Conservation (phyloP, 805 yeast genomes). For the Candida insectalens region DNA sequence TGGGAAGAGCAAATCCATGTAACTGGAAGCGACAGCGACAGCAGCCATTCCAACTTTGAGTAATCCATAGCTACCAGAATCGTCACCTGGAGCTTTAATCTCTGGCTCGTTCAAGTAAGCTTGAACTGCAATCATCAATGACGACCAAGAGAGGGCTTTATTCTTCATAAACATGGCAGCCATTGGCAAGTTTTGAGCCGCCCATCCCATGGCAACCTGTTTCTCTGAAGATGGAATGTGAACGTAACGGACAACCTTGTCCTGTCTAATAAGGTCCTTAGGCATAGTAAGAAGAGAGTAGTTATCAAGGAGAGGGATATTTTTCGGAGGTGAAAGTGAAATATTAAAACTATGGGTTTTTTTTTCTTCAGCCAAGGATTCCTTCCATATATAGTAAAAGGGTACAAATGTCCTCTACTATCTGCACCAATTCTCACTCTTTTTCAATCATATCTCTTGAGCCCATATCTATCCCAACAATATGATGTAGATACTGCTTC, state of each 20-base stretch:
- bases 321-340: neutral
- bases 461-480: too few species aligned
- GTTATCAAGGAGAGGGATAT: neutral
- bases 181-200: conserved; percentile 48
- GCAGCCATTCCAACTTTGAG: conserved; percentile 37
- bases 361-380: too few species aligned
- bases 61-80: conserved; percentile 28
- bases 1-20: conserved; percentile 44
- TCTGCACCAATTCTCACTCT: too few species aligned
- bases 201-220: conserved; percentile 33
- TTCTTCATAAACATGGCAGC: conserved; percentile 55
- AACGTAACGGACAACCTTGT: conserved; percentile 23
- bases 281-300: conserved; percentile 8
- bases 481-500: too few species aligned
- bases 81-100: conserved; percentile 18
- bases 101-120: conserved; percentile 31
- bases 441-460: too few species aligned
- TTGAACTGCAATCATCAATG: conserved; percentile 43
- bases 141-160: conserved; percentile 46
- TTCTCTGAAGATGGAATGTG: conserved; percentile 40
- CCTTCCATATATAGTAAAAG: too few species aligned
- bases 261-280: conserved; percentile 22
- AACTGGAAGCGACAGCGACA: conserved; percentile 37
- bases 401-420: too few species aligned
- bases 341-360: neutral